Evolutionary conservation across 805 yeast genomes (phyloP).

Genomic region (Kluyveromyces nonfermentans): DNA sequence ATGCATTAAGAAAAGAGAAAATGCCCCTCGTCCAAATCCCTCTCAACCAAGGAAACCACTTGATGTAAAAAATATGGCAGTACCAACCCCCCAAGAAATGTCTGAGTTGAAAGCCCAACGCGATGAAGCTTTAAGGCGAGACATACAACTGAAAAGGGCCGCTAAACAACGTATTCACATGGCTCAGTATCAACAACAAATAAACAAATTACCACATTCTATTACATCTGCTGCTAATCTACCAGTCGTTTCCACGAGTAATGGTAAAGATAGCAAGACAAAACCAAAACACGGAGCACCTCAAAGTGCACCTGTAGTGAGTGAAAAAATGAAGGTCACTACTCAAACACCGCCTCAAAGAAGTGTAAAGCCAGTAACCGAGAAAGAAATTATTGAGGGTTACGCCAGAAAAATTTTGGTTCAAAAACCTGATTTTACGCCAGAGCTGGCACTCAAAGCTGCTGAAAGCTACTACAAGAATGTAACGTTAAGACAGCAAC

Average conservation of each 20-base stretch:
- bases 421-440: constrained; percentile 25
- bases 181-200: constrained; percentile 16
- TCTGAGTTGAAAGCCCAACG: constrained; percentile 76
- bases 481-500: constrained; percentile 16
- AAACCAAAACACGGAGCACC: constrained; percentile 1
- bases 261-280: constrained; percentile 7
- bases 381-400: constrained; percentile 24
- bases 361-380: constrained; percentile 12
- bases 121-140: constrained; percentile 77
- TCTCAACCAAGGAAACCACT: constrained; percentile 33
- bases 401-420: constrained; percentile 24
- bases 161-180: constrained; percentile 26
- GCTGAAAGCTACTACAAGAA: constrained; percentile 25
- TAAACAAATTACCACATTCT: constrained; percentile 11
- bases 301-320: constrained; percentile 4
- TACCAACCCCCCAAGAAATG: constrained; percentile 78
- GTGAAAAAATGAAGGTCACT: constrained; percentile 5
- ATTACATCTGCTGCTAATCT: constrained; percentile 6
- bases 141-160: constrained; percentile 25
- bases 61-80: constrained; percentile 38
- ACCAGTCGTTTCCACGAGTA: constrained; percentile 5
- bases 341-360: constrained; percentile 11
- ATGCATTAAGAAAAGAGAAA: constrained; percentile 81
- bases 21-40: constrained; percentile 50
- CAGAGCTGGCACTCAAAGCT: constrained; percentile 27